Percentiles rank a stretch among this genome's conserved stretches.
Conservation (phyloP, 805 yeast species). For the Metschnikowia cerradonensis region DNA sequence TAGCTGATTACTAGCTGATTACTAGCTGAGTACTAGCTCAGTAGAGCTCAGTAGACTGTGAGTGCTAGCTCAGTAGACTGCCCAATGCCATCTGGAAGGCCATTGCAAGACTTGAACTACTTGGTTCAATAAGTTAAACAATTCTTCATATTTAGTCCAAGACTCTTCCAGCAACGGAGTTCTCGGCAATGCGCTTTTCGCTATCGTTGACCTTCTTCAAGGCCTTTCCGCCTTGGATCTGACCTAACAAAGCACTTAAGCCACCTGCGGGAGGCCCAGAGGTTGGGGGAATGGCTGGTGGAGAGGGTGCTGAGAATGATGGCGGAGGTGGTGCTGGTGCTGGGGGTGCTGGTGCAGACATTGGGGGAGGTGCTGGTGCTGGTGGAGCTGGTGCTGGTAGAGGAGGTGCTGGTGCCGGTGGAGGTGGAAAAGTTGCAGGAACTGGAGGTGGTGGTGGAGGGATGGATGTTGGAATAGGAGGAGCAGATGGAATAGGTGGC, state of each 20-base stretch:
- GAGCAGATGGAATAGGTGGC: constrained; percentile 9
- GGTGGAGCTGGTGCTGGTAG: not conserved
- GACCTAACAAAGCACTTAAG: constrained; percentile 52
- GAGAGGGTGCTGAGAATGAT: not conserved
- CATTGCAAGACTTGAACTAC: too few species aligned
- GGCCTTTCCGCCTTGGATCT: constrained; percentile 50
- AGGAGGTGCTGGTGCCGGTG: constrained; percentile 13
- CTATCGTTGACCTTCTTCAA: constrained; percentile 49
- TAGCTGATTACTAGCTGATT: too few species aligned
- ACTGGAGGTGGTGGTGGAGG: constrained; percentile 8
- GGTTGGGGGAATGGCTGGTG: not conserved
- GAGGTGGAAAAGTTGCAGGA: constrained; percentile 11
- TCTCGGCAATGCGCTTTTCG: constrained; percentile 44
- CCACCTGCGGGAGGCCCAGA: constrained; percentile 15
- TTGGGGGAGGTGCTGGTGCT: not conserved
- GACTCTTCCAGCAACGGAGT: constrained; percentile 50
- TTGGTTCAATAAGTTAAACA: too few species aligned
- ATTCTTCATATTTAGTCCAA: constrained; percentile 14
- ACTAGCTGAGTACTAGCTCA: too few species aligned
- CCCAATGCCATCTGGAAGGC: too few species aligned
- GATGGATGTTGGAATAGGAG: not conserved
- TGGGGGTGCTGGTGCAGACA: constrained; percentile 3
- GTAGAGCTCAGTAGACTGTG: too few species aligned
- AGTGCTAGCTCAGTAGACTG: too few species aligned
- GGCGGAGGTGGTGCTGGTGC: not conserved